Base-by-base conservation (phyloP, 352 stramenopile genomes). In the Globisporangium yorkense region DNA sequence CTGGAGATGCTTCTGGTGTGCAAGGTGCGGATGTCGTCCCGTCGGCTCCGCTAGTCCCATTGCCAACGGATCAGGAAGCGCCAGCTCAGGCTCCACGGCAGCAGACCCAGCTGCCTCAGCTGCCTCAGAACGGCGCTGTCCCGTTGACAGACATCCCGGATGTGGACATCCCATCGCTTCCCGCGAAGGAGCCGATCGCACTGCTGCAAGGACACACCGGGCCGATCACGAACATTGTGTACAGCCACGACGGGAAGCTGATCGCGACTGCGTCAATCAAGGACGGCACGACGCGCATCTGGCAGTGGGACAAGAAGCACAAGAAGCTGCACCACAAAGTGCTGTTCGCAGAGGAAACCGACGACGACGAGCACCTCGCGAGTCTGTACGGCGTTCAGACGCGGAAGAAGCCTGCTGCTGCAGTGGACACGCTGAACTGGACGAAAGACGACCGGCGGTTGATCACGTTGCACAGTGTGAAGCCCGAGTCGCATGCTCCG, bases 241-340 rank as follows among this genome's bases (percentile, higher is more conserved):
- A 97, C 63, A 98, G 90, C 49, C 71, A 90, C 59, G 65, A 66
- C 13, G 94, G 94, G 29, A 89, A 98, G 66, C 77, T 87, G 8
- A 84, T 99, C 60, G 75, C 97, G 4, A 98, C 93, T 61, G 93
- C 88, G 27, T 98, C 92, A 39, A 95, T 97, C 62, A 96, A 97
- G 63, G 96, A 98, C 62, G 96, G 95, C 46, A 77, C 73, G n/a
- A 77, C 78, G 7, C 72, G 80, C 27, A 63, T 90, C 55, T 90
- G 80, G 80, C 70, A 74, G 44, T 85, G 75, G 68, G 77, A 80
- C 43, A 71, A 68, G 35, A 86, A 77, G 44, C 79, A 79, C 59
- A 83, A 84, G 41, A 82, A 78, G 20, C 61, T 88, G 51, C 65
- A 69, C 24, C 71, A 79, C 15, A 65, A 58, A 37, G 71, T 88